Evolutionary conservation across 2,329 filamentous ascomycete species (phyloP), one percentile per base, ranked within the genome.

Genomic region (Neonectria hederae): DNA sequence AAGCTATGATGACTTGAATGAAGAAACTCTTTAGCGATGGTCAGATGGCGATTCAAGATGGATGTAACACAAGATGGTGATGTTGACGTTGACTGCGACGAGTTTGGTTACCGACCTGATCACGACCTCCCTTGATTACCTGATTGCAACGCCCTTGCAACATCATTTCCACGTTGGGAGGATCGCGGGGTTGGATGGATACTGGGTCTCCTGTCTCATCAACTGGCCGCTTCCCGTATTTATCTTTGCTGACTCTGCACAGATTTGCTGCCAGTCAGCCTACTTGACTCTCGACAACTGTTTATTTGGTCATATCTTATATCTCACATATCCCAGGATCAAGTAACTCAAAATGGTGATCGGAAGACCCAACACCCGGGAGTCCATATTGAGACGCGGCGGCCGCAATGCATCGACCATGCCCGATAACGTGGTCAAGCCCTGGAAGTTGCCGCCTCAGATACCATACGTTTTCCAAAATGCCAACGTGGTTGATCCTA

Each of bases 401-500:
- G 38, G 30, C n/a, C 7, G 49, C 40, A 28, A 42, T 22, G 42
- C 49, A 17, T 21, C 42, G 13, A 40, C 46, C 9, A 58, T 58
- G 11, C 60, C 60, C 22, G 54, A 63, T 56, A 73, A 69, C 53
- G 59, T 76, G 8, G 69, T 76, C 66, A 79, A 77, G 63, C 77
- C 77, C 1, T 80, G 78, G 78, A 76, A 73, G n/a, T 70, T 76
- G 0, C 76, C 76, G 2, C 71, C 63, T 0, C 77, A 74, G 51
- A 72, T 67, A 42, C 70, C 65, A 0, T 79, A 79, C 48, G 68
- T 80, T 11, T 79, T 86, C 40, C 68, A 73, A 17, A 83, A 84
- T 62, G 81, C 81, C 53, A 82, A 78, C 54, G 66, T 85, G 26
- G 74, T 85, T 32, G 80, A 85, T 62, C 66, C 79, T 0, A 73